Base-by-base conservation (phyloP, 2,329 filamentous ascomycete genomes). In the Hypoxylon sp. region DNA sequence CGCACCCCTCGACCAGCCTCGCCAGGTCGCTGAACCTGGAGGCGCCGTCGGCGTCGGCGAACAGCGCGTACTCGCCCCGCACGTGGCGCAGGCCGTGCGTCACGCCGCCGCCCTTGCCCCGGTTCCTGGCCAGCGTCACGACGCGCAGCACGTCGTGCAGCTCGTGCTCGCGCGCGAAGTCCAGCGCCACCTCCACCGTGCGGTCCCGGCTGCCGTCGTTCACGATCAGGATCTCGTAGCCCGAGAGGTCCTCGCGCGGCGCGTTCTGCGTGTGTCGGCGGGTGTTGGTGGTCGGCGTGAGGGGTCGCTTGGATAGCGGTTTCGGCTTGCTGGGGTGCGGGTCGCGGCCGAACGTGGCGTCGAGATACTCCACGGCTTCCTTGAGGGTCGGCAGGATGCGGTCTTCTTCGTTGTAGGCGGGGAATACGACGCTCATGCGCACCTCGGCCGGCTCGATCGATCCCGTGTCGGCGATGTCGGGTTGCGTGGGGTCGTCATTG, bases 11-110 rank as follows among this genome's bases (percentile, higher is more conserved):
- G 2, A 97, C 84, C 51, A 99, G 79, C 64, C 87, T 89, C n/a
- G 80, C 83, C 8, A 97, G 78, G 69, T 97, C 93, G 43, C 81
- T 81, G 68, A 99, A 97, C 56, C 84, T 82, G 63, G 88, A 93
- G 1, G 94, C 94, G 1, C 94, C 94, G 71, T 99, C 94, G 0
- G 94, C 94, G 69, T 99, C 94, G 1, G 93, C 94, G 70, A 99
- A 99, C 5, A 97, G 83, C 23, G 90, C 87, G 71, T 97, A 97
- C 65, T 86, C 81, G 11, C 94, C 94, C 34, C 94, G 81, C 4
- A 90, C 91, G 74, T 99, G 94, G 26, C 94, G 82, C 79, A 99
- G 88, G 6, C 94, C 94, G 71, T 99, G 94, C 2, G 91, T 96
- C 27, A 97, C 94, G 5, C 91, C 90, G 15, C 94, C 94, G 43